Base-by-base conservation (phyloP, 495 filamentous ascomycete species). In the Penicillium lagena region DNA sequence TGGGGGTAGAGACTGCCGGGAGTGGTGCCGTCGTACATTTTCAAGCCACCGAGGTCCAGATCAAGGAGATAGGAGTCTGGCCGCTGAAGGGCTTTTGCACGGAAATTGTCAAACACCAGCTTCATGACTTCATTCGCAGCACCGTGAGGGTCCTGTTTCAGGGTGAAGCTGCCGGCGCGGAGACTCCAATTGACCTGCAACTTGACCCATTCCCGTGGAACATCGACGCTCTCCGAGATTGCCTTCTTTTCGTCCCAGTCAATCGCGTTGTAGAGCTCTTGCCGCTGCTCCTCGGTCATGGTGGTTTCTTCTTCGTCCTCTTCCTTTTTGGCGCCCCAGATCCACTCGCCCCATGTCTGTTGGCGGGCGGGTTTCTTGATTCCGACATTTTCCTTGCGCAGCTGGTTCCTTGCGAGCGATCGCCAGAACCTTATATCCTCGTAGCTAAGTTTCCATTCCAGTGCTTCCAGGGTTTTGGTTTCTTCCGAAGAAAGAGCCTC, bases 381-480 rank as follows among this genome's bases (percentile, higher is more conserved):
- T 28, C 86, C 86, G 13, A 90, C 82, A 47, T 95, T 93, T 63
- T 98, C 93, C 59, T 95, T 96, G 49, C 86, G 87, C 15, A 98
- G 75, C 55, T 98, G 87, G 54, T 95, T 98, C 27, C 93, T 82
- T 14, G 93, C 93, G 41, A 98, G 59, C 2, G 91, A 96, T 40
- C 93, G 75, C 87, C 94, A 98, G 66, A 98, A 98, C 6, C 93
- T 85, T 32, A 98, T 76, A 67, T 98, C 93, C 58, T 98, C 94
- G 60, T 98, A 98, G 33, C 77, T 85, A 14, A 94, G 72, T 60
- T 97, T 96, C 66, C 78, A 79, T 56, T 98, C 91, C 12, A 98
- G 72, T 32, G 76, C 76, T 29, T 84, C 76, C 2, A 96, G 55
- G 33, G 90, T 83, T 40, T 85, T 77, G 7, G 60, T 72, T 55